These are phyloP conservation scores for Lophiotrema nucula DNA, from an alignment of 495 filamentous ascomycete species.

Conservation along the genomic window DNA sequence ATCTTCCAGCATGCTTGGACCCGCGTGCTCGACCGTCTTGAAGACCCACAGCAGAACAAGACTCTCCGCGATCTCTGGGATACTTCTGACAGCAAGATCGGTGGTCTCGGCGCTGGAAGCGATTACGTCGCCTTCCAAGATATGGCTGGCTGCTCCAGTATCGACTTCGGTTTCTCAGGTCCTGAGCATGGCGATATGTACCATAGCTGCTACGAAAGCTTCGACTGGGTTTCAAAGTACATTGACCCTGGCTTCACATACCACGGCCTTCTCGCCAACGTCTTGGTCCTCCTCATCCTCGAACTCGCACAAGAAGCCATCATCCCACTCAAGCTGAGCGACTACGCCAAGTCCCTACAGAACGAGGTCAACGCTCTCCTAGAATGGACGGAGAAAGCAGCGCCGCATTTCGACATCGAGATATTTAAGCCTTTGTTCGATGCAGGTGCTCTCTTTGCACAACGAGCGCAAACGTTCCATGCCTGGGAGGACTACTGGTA, in stretches of 20 bases:
- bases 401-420: slow-evolving; percentile 46
- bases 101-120: slow-evolving; percentile 73
- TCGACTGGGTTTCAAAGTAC: slow-evolving; percentile 76
- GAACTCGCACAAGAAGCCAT: slow-evolving; percentile 79
- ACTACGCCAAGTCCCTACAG: slow-evolving; percentile 65
- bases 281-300: slow-evolving; percentile 79
- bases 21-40: slow-evolving; percentile 68
- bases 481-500: slow-evolving; percentile 75
- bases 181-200: slow-evolving; percentile 60
- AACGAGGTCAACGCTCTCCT: slow-evolving; percentile 66
- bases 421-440: slow-evolving; percentile 55
- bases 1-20: slow-evolving; percentile 69
- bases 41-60: slow-evolving; percentile 67
- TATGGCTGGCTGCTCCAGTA: slow-evolving; percentile 84
- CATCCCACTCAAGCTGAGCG: slow-evolving; percentile 77
- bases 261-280: slow-evolving; percentile 74
- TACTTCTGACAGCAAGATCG: slow-evolving; percentile 54
- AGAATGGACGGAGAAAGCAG: slow-evolving; percentile 49
- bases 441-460: slow-evolving; percentile 59
- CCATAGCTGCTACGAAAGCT: slow-evolving; percentile 85
- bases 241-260: slow-evolving; percentile 81
- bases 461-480: slow-evolving; percentile 63
- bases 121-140: slow-evolving; percentile 93
- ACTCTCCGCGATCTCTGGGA: slow-evolving; percentile 78
- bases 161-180: slow-evolving; percentile 81